phyloP scores from a whole-genome alignment of 108 stramenopile species.

The Pseudonitzschia pungens region DNA sequence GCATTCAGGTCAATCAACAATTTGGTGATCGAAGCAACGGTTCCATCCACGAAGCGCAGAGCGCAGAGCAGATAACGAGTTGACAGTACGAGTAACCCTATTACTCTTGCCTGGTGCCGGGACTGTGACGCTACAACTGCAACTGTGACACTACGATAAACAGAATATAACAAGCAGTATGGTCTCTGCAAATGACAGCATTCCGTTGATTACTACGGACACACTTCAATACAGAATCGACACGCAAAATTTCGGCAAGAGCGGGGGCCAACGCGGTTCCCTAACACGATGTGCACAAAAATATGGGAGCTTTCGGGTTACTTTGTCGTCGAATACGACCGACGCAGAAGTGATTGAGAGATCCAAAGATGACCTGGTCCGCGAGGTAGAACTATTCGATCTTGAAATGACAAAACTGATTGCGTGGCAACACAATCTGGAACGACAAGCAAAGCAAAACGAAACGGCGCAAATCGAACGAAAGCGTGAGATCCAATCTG shows the following conservation, averaged over 20 bases:
- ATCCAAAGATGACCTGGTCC: slow-evolving; percentile 33
- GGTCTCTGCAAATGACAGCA: background rate
- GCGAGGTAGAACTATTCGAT: slow-evolving; percentile 38
- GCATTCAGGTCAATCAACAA: too few species aligned
- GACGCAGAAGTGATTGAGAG: slow-evolving; percentile 26
- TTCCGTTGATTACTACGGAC: slow-evolving; percentile 23
- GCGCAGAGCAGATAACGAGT: too few species aligned
- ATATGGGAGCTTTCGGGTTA: slow-evolving; percentile 23
- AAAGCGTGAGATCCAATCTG: slow-evolving; percentile 20
- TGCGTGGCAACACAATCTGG: slow-evolving; percentile 28
- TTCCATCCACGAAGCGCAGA: too few species aligned
- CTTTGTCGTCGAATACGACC: slow-evolving; percentile 16
- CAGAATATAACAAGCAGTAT: background rate
- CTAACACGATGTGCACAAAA: slow-evolving; percentile 43
- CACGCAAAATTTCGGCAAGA: slow-evolving; percentile 34
- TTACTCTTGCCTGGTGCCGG: too few species aligned
- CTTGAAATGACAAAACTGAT: slow-evolving; percentile 38
- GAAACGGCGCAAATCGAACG: slow-evolving; percentile 1
- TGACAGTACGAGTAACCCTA: too few species aligned
- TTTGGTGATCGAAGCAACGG: too few species aligned
- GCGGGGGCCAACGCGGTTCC: slow-evolving; percentile 43
- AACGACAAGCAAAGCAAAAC: slow-evolving; percentile 24
- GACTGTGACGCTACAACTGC: too few species aligned
- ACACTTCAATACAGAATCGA: slow-evolving; percentile 32
- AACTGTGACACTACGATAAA: background rate